Evolutionary conservation across 345 rosid genomes (phyloP), one percentile per base, ranked within the genome.

Genomic region (Lagerstroemia speciosa): DNA sequence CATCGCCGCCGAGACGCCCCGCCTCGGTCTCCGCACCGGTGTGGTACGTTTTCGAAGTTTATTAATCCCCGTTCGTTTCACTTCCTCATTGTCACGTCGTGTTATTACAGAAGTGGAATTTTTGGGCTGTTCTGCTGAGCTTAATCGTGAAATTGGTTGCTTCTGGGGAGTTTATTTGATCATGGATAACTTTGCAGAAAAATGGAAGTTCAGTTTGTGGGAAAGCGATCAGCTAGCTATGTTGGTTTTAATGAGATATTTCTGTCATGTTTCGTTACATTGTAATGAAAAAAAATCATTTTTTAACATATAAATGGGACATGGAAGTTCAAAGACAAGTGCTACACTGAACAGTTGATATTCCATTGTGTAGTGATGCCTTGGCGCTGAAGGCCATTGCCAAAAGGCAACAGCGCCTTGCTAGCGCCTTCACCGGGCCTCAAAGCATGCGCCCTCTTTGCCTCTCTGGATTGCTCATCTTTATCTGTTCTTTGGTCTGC

Each of bases 1-100:
- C 66, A 27, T 72, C 76, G 2, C 31, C 31, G 14, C 68, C 65
- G 71, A 6, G 27, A 66, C 76, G 43, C 67, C 67, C 61, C 67
- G 69, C 62, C 65, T 19, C 58, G 67, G 71, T 60, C 65, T 71
- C 73, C 78, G 75, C 16, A 72, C 40, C 55, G 79, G 71, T 74
- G 41, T 79, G 37, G 89, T 85, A 64, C 70, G 80, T 66, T 2
- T 26, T 62, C 12, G 17, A 27, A 27, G 3, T 2, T 29, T 24
- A 26, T 57, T 57, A 2, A 14, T 30, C 48, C 9, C 20, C 20
- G 9, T 62, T 52, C 52, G 15, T 33, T 34, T 16, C 1, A 20
- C 6, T 46, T 33, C 16, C 53, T 37, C 19, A 33, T 10, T 32
- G 48, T 55, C 6, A 33, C 9, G 65, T 11, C 30, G 33, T 58